These are phyloP conservation scores for Colletotrichum acutatum DNA, from an alignment of 2,329 filamentous ascomycete genomes.

Conservation along the genomic window DNA sequence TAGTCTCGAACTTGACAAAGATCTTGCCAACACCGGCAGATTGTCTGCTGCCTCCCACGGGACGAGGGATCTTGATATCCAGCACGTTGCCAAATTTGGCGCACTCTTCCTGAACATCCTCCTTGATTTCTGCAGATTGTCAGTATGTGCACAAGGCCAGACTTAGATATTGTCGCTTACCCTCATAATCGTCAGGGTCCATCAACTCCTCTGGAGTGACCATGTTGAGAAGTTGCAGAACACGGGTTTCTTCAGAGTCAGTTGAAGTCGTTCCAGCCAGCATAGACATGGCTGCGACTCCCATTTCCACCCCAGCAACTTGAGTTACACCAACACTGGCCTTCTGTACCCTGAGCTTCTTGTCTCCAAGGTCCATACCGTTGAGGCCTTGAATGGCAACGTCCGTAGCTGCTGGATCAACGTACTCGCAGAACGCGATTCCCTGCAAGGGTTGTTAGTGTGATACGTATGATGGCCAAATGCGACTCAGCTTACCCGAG, in stretches of 20 bases:
- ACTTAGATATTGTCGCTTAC: slow-evolving; percentile 58
- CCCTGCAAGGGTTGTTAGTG: slow-evolving; percentile 67
- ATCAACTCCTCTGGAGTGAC: slow-evolving; percentile 95
- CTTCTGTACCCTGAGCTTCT: slow-evolving; percentile 84
- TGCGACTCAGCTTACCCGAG: slow-evolving; percentile 70
- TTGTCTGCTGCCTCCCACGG: slow-evolving; percentile 83
- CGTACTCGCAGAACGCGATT: slow-evolving; percentile 96
- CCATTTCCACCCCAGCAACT: slow-evolving; percentile 90
- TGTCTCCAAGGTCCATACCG: slow-evolving; percentile 91
- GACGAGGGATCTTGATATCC: slow-evolving; percentile 93
- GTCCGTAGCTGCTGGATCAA: slow-evolving; percentile 79
- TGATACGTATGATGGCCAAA: not conserved
- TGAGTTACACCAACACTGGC: slow-evolving; percentile 96
- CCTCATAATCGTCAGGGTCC: slow-evolving; percentile 94
- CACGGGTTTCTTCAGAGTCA: slow-evolving; percentile 82
- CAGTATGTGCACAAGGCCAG: not conserved
- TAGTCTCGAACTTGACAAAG: slow-evolving; percentile 89
- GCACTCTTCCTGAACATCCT: slow-evolving; percentile 94
- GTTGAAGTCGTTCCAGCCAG: slow-evolving; percentile 88
- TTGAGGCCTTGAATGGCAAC: slow-evolving; percentile 92
- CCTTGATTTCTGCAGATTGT: slow-evolving; percentile 81
- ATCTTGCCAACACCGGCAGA: slow-evolving; percentile 96
- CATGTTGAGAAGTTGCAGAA: slow-evolving; percentile 97
- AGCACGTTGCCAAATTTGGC: slow-evolving; percentile 86
- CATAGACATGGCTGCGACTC: slow-evolving; percentile 97